Evolutionary conservation across 352 stramenopile species (phyloP).

Genomic region (Pythium angustatum): DNA sequence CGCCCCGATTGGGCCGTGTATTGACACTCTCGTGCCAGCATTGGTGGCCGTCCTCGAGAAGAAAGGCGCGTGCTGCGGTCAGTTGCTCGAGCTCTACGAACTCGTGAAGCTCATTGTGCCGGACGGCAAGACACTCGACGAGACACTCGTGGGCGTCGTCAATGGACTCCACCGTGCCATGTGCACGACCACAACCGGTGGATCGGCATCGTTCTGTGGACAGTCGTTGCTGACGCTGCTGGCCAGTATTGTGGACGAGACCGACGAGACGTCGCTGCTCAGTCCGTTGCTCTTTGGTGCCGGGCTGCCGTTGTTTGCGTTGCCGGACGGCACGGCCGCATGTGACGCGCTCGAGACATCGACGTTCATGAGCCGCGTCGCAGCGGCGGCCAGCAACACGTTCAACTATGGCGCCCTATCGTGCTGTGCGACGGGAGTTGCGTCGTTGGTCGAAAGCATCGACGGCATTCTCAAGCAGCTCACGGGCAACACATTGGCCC

Average conservation of each 20-base stretch:
- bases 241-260: slow-evolving; percentile 28
- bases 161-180: slow-evolving; percentile 61
- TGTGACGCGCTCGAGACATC: slow-evolving; percentile 45
- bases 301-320: slow-evolving; percentile 50
- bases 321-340: slow-evolving; percentile 36
- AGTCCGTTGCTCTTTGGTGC: slow-evolving; percentile 43
- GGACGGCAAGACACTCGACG: slow-evolving; percentile 41
- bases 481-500: slow-evolving; percentile 46
- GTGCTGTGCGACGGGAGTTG: slow-evolving; percentile 45
- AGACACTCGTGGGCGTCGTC: slow-evolving; percentile 45
- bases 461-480: slow-evolving; percentile 46
- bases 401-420: slow-evolving; percentile 50
- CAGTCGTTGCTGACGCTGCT: slow-evolving; percentile 47
- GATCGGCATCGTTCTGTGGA: slow-evolving; percentile 33
- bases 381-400: slow-evolving; percentile 22
- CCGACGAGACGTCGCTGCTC: slow-evolving; percentile 41
- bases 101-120: slow-evolving; percentile 49
- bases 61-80: slow-evolving; percentile 48
- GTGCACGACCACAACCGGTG: slow-evolving; percentile 39
- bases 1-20: slow-evolving; percentile 42
- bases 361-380: slow-evolving; percentile 42
- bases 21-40: slow-evolving; percentile 43
- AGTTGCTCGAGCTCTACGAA: slow-evolving; percentile 50
- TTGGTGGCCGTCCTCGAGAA: slow-evolving; percentile 46
- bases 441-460: slow-evolving; percentile 48